Evolutionary conservation across 2,329 filamentous ascomycete species (phyloP).

Genomic region (Alternaria consortialis): DNA sequence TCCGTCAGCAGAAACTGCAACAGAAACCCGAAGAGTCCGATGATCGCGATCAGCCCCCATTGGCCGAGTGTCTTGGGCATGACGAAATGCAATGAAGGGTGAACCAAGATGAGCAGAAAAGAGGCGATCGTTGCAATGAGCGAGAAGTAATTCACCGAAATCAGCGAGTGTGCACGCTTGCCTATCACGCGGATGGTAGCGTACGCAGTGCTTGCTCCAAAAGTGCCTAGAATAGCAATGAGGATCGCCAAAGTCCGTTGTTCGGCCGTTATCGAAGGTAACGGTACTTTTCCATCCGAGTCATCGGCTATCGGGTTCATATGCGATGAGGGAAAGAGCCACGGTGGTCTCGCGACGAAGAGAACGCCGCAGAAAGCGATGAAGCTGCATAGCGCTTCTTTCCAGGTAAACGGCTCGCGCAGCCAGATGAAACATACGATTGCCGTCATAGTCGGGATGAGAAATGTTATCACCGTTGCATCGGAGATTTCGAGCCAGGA

Average conservation of each 20-base stretch:
- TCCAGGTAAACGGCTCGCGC: conserved; percentile 76
- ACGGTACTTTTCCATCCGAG: conserved; percentile 23
- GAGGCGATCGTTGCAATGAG: conserved; percentile 72
- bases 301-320: conserved; percentile 43
- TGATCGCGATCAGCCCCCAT: conserved; percentile 72
- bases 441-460: conserved; percentile 78
- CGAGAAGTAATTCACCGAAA: conserved; percentile 84
- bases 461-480: conserved; percentile 85
- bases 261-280: conserved; percentile 57
- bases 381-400: conserved; percentile 77
- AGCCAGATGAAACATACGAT: conserved; percentile 79
- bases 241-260: conserved; percentile 74
- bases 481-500: conserved; percentile 84
- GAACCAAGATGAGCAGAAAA: conserved; percentile 62
- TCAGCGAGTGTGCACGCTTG: conserved; percentile 76
- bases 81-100: conserved; percentile 65
- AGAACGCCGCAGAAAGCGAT: conserved; percentile 80
- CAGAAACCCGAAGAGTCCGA: conserved; percentile 77
- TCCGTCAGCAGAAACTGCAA: conserved; percentile 83
- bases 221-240: conserved; percentile 75
- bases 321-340: conserved; percentile 56
- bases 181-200: conserved; percentile 81
- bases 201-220: conserved; percentile 71
- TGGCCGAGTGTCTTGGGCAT: conserved; percentile 62
- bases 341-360: conserved; percentile 76